Evolutionary conservation across 805 yeast species (phyloP).

Genomic region (Cyberlindnera maritima): DNA sequence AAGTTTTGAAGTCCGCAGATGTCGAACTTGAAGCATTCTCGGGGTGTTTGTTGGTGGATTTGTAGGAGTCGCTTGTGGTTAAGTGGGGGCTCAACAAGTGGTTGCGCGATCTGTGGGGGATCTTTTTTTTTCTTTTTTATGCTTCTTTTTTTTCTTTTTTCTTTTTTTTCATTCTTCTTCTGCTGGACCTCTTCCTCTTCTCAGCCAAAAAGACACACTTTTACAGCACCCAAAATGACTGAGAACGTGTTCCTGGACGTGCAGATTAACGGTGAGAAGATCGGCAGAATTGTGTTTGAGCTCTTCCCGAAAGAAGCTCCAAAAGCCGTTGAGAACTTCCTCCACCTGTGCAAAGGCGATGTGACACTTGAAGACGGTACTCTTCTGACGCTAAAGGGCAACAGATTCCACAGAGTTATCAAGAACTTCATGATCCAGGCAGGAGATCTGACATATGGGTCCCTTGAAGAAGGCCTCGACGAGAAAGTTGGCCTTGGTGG

Average conservation of each 20-base stretch:
- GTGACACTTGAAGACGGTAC: conserved; percentile 21
- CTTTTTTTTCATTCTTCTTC: not conserved
- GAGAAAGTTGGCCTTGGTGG: conserved; percentile 41
- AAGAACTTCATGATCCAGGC: conserved; percentile 71
- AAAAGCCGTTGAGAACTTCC: conserved; percentile 49
- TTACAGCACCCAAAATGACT: not conserved
- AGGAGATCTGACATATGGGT: conserved; percentile 53
- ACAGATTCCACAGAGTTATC: conserved; percentile 58
- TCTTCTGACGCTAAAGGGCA: conserved; percentile 37
- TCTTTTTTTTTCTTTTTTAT: not conserved
- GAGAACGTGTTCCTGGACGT: conserved; percentile 48
- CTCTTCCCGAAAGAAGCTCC: conserved; percentile 53
- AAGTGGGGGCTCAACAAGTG: too few relatives aligned
- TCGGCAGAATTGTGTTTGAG: conserved; percentile 64
- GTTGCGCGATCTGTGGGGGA: too few relatives aligned
- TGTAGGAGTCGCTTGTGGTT: too few relatives aligned
- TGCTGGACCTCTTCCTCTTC: too few relatives aligned
- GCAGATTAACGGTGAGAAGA: conserved; percentile 35
- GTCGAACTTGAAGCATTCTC: not conserved
- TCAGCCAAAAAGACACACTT: too few relatives aligned
- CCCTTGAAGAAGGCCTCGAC: conserved; percentile 25
- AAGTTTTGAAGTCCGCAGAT: not conserved
- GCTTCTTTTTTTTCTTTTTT: not conserved
- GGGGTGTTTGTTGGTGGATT: not conserved
- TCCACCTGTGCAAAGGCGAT: conserved; percentile 42